Conservation (phyloP, 2,329 filamentous ascomycete genomes). For the Penicillium sclerotiorum region DNA sequence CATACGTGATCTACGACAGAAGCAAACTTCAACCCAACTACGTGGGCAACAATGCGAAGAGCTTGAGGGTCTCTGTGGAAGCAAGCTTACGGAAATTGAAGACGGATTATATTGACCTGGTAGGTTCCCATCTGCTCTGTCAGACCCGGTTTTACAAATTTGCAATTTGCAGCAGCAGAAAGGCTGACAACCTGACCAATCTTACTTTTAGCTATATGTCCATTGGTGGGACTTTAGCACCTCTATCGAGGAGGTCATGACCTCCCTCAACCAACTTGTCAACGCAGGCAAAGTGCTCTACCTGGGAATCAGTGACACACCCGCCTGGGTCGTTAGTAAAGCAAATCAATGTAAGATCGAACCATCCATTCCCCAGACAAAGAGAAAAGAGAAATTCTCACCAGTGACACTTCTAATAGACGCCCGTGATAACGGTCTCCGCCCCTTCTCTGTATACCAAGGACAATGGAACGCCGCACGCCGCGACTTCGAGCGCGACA, state of each 20-base stretch:
- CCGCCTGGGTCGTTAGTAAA: slow-evolving; percentile 69
- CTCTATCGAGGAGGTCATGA: slow-evolving; percentile 68
- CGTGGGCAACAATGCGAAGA: slow-evolving; percentile 39
- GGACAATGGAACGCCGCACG: slow-evolving; percentile 61
- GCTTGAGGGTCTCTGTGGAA: slow-evolving; percentile 34
- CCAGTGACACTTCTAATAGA: too few relatives aligned
- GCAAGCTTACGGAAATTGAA: slow-evolving; percentile 36
- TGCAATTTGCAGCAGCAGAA: background rate
- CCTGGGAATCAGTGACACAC: slow-evolving; percentile 68
- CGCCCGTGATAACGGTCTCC: slow-evolving; percentile 69
- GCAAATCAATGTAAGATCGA: slow-evolving; percentile 58
- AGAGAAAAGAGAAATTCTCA: too few relatives aligned
- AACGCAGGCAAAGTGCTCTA: slow-evolving; percentile 66
- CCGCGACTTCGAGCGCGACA: slow-evolving; percentile 69
- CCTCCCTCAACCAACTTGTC: slow-evolving; percentile 65
- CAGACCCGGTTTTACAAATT: too few relatives aligned
- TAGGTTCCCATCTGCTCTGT: slow-evolving; percentile 5
- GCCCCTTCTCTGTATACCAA: slow-evolving; percentile 70
- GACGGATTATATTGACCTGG: slow-evolving; percentile 41
- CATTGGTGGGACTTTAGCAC: slow-evolving; percentile 71
- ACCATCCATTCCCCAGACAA: slow-evolving; percentile 6
- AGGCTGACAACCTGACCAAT: background rate
- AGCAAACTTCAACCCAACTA: slow-evolving; percentile 11
- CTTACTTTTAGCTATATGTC: slow-evolving; percentile 53
- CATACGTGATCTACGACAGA: slow-evolving; percentile 21